phyloP scores from a whole-genome alignment of 495 filamentous ascomycete genomes.

The Trichoderma virens region DNA sequence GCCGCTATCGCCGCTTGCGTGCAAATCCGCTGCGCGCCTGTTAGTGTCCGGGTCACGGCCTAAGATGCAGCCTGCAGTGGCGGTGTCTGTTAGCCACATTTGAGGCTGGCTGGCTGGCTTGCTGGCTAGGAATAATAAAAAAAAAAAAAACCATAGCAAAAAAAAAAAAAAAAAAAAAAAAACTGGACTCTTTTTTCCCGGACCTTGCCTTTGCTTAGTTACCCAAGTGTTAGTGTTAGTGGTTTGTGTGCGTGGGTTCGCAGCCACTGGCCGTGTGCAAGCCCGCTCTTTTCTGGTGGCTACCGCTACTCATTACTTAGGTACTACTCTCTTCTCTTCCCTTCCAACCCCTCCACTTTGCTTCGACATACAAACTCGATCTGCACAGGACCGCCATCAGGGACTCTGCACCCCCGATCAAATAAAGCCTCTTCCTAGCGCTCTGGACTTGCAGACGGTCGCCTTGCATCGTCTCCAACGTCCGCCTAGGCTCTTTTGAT shows the following conservation, averaged over 20 bases:
- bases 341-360: constrained; percentile 11
- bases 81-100: constrained; percentile 1
- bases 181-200: neutral
- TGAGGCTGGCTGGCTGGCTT: neutral
- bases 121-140: neutral
- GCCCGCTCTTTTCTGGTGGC: constrained; percentile 15
- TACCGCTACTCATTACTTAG: too few species aligned
- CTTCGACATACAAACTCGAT: constrained; percentile 14
- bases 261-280: neutral
- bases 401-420: neutral
- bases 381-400: constrained; percentile 20
- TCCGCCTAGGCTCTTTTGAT: neutral
- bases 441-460: neutral
- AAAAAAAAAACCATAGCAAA: neutral
- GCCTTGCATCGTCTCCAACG: constrained; percentile 8
- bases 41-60: constrained; percentile 4
- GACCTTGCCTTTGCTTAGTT: too few species aligned
- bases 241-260: neutral
- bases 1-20: neutral
- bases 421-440: neutral
- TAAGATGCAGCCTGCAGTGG: neutral
- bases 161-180: neutral
- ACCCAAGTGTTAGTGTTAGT: neutral
- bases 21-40: neutral
- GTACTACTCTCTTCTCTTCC: constrained; percentile 16